A percentile compares a stretch with the other conserved stretches of the same genome.
Conservation (phyloP, 805 yeast species). For the Lachancea sp. region DNA sequence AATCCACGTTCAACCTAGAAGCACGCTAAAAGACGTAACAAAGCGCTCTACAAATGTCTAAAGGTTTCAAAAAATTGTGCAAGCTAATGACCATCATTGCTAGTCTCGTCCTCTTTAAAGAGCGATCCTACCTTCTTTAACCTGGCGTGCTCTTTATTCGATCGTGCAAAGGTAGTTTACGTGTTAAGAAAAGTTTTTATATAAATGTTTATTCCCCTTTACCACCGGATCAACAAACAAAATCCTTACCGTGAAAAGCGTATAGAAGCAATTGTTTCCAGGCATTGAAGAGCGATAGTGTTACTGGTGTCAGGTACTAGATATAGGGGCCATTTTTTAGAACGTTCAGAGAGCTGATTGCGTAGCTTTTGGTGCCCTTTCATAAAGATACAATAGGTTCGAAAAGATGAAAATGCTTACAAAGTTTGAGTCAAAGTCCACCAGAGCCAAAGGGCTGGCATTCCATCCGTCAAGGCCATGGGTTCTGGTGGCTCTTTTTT, state of each 20-base stretch:
- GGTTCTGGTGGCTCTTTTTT: conserved; percentile 90
- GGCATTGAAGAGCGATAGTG: background rate
- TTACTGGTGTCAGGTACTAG: no score
- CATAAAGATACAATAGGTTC: background rate
- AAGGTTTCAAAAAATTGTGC: no score
- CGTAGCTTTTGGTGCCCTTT: background rate
- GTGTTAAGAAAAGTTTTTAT: conserved; percentile 3
- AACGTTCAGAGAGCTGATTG: background rate
- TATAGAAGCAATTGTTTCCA: background rate
- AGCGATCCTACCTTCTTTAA: no score
- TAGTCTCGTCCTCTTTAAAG: no score
- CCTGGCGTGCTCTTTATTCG: no score
- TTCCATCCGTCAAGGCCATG: conserved; percentile 92
- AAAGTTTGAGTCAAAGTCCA: conserved; percentile 93
- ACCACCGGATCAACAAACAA: conserved; percentile 2
- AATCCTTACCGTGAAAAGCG: background rate
- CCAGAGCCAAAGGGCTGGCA: conserved; percentile 96
- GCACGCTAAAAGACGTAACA: no score
- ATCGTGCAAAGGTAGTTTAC: background rate
- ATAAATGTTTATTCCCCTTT: conserved; percentile 1
- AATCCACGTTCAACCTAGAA: background rate
- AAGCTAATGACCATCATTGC: no score
- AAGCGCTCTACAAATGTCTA: no score
- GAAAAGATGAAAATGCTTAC: conserved; percentile 76
- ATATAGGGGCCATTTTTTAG: background rate